A percentile compares a stretch with the other conserved stretches of the same genome.
Evolutionary conservation across 2,329 filamentous ascomycete species (phyloP).

Genomic region (Talaromyces atroroseus): DNA sequence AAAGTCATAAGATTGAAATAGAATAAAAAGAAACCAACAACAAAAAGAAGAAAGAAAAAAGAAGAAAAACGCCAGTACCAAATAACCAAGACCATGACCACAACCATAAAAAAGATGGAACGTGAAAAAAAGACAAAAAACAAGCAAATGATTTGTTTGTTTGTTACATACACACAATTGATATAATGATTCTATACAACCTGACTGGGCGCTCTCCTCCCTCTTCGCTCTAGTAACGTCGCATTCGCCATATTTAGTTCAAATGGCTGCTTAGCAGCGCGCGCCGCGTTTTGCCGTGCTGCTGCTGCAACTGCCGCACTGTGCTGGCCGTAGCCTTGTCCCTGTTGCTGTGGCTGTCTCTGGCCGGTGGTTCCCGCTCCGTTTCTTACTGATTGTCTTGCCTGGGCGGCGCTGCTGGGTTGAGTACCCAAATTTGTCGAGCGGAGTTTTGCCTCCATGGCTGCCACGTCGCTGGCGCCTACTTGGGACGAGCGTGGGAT

Average conservation of each 20-base stretch:
- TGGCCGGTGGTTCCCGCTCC: constrained; percentile 21
- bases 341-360: constrained; percentile 47
- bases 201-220: constrained; percentile 32
- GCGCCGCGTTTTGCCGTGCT: constrained; percentile 72
- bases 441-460: constrained; percentile 81
- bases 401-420: constrained; percentile 55
- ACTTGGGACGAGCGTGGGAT: constrained; percentile 57
- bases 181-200: constrained; percentile 1
- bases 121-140: not conserved
- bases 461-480: constrained; percentile 56
- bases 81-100: not conserved
- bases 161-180: not conserved
- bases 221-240: constrained; percentile 70
- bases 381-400: constrained; percentile 43
- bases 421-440: constrained; percentile 66
- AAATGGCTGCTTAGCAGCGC: constrained; percentile 72
- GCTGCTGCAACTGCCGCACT: constrained; percentile 77
- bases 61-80: not conserved
- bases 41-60: too few relatives aligned
- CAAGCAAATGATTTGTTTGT: not conserved
- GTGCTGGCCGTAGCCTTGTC: constrained; percentile 79
- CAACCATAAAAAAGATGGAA: not conserved
- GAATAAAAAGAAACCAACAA: not conserved
- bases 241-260: constrained; percentile 89
- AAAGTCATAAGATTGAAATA: not conserved